Conservation (phyloP, 495 filamentous ascomycete genomes). For the Penicillium soppii region DNA sequence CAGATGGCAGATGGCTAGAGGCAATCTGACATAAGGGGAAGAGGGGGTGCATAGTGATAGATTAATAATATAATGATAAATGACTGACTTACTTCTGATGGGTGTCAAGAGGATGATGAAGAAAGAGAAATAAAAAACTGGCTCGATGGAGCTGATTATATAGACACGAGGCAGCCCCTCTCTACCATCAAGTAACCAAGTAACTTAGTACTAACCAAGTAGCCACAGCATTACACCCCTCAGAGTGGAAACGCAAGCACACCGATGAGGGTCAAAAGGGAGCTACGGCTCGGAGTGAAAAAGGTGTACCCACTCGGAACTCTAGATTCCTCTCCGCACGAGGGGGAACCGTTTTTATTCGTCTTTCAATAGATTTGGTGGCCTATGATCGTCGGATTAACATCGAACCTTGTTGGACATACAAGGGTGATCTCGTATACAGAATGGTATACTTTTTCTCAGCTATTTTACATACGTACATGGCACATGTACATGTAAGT, state of each 20-base stretch:
- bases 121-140: neutral
- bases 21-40: neutral
- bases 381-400: conserved; percentile 8
- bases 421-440: too few species aligned
- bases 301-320: conserved; percentile 9
- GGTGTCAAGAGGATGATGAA: neutral
- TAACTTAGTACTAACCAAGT: neutral
- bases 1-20: neutral
- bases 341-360: conserved; percentile 7
- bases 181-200: neutral
- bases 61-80: neutral
- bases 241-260: too few species aligned
- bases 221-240: neutral
- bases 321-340: conserved; percentile 22
- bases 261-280: conserved; percentile 6
- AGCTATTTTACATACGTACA: too few species aligned
- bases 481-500: too few species aligned
- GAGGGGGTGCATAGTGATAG: neutral
- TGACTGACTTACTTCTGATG: neutral
- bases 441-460: too few species aligned
- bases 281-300: conserved; percentile 7
- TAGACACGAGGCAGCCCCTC: conserved; percentile 4
- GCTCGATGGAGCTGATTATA: neutral
- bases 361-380: neutral
- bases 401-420: neutral